A percentile compares a stretch with the other conserved stretches of the same genome.
Conservation (phyloP, 768 basidiomycete species). For the Podaxis pistillaris region DNA sequence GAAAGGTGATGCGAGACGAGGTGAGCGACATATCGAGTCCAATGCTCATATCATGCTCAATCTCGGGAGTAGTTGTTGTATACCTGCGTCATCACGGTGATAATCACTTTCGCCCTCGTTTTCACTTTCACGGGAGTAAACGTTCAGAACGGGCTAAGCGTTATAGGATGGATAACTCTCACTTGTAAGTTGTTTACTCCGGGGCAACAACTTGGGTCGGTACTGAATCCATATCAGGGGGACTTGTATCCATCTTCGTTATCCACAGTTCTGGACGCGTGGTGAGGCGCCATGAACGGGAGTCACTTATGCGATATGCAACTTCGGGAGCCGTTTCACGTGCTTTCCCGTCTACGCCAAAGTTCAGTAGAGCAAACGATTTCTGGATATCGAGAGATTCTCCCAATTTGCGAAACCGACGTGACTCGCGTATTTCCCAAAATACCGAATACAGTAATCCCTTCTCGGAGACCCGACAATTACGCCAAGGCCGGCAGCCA, state of each 20-base stretch:
- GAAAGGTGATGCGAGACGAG: conserved; percentile 60
- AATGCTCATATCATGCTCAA: not conserved
- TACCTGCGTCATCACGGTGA: conserved; percentile 50
- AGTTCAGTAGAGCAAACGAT: not conserved
- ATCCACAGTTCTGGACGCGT: conserved; percentile 63
- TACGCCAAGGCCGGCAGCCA: conserved; percentile 8
- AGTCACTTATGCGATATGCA: conserved; percentile 50
- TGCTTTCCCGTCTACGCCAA: not conserved
- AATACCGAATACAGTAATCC: conserved; percentile 25
- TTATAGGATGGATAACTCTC: conserved; percentile 50
- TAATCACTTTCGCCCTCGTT: conserved; percentile 46
- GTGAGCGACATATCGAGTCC: conserved; percentile 30
- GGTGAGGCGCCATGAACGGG: conserved; percentile 58
- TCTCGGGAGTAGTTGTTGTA: conserved; percentile 43
- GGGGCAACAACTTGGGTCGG: not conserved
- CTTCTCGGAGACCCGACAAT: conserved; percentile 30
- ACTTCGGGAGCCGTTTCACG: conserved; percentile 31
- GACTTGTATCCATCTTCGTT: conserved; percentile 50
- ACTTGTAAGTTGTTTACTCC: conserved; percentile 42
- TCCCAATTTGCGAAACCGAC: conserved; percentile 15
- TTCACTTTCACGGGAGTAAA: conserved; percentile 51
- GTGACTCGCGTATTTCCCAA: conserved; percentile 11
- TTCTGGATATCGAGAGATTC: conserved; percentile 13
- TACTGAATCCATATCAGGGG: conserved; percentile 37
- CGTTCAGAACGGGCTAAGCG: conserved; percentile 40